A percentile compares a stretch with the other conserved stretches of the same genome.
phyloP scores from a whole-genome alignment of 2,329 filamentous ascomycete genomes.

The Ascochyta koolunga region DNA sequence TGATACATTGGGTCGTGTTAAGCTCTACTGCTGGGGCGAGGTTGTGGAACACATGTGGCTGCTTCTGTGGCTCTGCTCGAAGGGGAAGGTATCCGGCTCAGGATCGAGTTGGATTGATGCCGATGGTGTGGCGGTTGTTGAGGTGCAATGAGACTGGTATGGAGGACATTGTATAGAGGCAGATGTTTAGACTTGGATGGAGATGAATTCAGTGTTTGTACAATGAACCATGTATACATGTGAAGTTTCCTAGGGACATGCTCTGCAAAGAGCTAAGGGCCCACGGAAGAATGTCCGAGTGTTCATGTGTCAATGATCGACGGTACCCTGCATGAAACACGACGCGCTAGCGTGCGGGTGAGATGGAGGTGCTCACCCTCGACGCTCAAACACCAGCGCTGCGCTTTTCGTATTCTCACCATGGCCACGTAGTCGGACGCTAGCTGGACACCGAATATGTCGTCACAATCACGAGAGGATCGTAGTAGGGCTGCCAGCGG shows the following conservation, averaged over 20 bases:
- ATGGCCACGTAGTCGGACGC: slow-evolving; percentile 3
- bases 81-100: slow-evolving; percentile 63
- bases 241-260: background rate
- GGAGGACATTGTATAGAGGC: background rate
- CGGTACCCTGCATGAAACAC: slow-evolving; percentile 21
- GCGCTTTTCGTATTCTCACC: slow-evolving; percentile 6
- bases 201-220: background rate
- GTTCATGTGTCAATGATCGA: slow-evolving; percentile 1
- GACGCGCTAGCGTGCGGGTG: slow-evolving; percentile 9
- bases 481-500: slow-evolving; percentile 31
- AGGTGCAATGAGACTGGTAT: slow-evolving; percentile 48
- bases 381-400: slow-evolving; percentile 1
- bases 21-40: slow-evolving; percentile 80
- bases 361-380: slow-evolving; percentile 20
- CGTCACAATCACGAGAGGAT: slow-evolving; percentile 24
- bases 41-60: slow-evolving; percentile 75
- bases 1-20: slow-evolving; percentile 53
- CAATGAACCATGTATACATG: background rate
- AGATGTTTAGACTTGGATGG: background rate
- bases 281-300: background rate
- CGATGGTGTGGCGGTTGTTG: slow-evolving; percentile 61
- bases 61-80: slow-evolving; percentile 74
- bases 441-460: slow-evolving; percentile 23
- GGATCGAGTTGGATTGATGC: slow-evolving; percentile 71
- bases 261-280: background rate